phyloP scores from a whole-genome alignment of 768 basidiomycete species.

The Agrocybe pediades region DNA sequence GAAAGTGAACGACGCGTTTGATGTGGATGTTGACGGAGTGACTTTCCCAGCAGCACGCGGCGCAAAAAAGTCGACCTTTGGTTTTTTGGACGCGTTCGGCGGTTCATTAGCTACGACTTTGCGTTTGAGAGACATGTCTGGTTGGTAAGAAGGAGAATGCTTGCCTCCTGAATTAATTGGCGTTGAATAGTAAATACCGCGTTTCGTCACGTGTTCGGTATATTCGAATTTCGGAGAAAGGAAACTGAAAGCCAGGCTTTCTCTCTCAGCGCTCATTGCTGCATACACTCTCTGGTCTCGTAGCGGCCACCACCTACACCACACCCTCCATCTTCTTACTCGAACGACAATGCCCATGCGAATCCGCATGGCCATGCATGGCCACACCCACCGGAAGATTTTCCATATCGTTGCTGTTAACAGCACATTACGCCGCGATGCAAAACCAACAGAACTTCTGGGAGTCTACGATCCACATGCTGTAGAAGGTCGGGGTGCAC shows the following conservation, averaged over 20 bases:
- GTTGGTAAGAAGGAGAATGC: not conserved
- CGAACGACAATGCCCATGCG: constrained; percentile 71
- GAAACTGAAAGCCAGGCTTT: not conserved
- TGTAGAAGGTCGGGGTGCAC: constrained; percentile 50
- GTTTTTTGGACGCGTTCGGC: constrained; percentile 4
- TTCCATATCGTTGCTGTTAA: constrained; percentile 88
- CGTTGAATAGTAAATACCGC: not conserved
- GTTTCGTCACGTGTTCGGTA: not conserved
- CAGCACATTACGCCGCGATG: constrained; percentile 71
- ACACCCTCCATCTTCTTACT: constrained; percentile 1
- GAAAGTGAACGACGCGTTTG: constrained; percentile 1
- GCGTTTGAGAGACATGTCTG: constrained; percentile 7
- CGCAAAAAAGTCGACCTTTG: constrained; percentile 7
- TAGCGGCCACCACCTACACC: constrained; percentile 19
- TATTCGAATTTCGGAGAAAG: constrained; percentile 1
- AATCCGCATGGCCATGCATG: constrained; percentile 84
- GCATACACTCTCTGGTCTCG: no score
- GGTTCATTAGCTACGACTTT: not conserved
- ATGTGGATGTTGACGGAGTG: not conserved
- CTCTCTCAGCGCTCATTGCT: not conserved
- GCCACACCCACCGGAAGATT: constrained; percentile 68
- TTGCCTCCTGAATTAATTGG: not conserved
- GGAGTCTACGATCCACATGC: constrained; percentile 82
- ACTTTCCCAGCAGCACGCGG: not conserved
- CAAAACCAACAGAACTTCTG: constrained; percentile 83